These are phyloP conservation scores for Euphorbia peplus DNA, from an alignment of 345 rosid species.

Conservation along the genomic window DNA sequence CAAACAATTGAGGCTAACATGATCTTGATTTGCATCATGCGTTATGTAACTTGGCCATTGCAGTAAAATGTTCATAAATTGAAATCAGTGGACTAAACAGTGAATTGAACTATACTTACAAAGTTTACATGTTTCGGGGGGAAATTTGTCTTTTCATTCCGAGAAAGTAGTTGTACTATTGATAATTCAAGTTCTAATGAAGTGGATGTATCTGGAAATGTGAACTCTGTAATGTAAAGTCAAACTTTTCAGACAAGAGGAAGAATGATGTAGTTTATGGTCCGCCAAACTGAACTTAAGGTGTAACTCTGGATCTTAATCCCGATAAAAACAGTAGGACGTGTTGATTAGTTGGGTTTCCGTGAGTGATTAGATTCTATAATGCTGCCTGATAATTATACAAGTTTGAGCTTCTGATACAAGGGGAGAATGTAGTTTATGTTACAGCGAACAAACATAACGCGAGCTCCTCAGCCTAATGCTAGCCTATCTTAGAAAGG, in stretches of 20 bases:
- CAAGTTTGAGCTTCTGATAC: background rate
- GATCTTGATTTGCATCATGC: background rate
- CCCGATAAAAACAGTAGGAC: background rate
- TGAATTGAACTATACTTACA: background rate
- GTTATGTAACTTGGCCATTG: too few relatives aligned
- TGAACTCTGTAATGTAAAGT: background rate
- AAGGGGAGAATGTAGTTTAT: background rate
- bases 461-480: background rate
- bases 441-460: background rate
- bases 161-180: background rate
- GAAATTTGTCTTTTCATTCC: too few relatives aligned
- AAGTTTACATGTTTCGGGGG: background rate
- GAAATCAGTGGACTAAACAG: background rate
- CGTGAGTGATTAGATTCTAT: background rate
- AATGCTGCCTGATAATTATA: background rate
- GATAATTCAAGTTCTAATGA: background rate
- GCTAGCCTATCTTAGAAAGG: background rate
- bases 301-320: background rate
- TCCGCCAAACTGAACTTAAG: background rate
- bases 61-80: background rate
- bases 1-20: background rate
- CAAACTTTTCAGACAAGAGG: background rate
- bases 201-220: background rate
- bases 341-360: background rate
- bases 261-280: background rate